phyloP scores from a whole-genome alignment of 1,284 basidiomycete genomes.

The Boletus sp. region DNA sequence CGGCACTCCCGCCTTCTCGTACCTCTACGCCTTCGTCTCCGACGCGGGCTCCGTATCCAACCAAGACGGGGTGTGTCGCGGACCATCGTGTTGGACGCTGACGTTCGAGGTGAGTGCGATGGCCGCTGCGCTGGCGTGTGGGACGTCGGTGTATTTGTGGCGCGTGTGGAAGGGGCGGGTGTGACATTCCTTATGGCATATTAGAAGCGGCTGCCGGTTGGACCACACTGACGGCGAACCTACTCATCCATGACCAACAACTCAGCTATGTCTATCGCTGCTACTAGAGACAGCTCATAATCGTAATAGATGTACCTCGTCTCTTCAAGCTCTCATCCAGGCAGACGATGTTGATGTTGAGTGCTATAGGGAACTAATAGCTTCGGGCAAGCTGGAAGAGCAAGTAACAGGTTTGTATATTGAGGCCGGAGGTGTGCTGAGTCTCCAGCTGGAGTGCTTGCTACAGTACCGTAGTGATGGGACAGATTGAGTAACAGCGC shows the following conservation, averaged over 20 bases:
- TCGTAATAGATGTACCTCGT: too few relatives aligned
- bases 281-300: too few relatives aligned
- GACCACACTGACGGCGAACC: too few relatives aligned
- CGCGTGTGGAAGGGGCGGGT: conserved; percentile 54
- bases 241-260: too few relatives aligned
- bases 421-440: too few relatives aligned
- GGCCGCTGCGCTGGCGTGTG: conserved; percentile 42
- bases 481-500: conserved; percentile 10
- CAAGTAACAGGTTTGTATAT: too few relatives aligned
- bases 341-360: neutral
- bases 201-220: too few relatives aligned
- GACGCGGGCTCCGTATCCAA: conserved; percentile 37
- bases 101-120: conserved; percentile 56
- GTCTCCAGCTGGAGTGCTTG: too few relatives aligned
- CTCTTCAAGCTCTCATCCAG: neutral
- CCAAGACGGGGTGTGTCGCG: conserved; percentile 47
- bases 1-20: conserved; percentile 71
- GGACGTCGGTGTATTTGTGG: conserved; percentile 51
- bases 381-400: neutral
- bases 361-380: neutral
- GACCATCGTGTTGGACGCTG: conserved; percentile 56
- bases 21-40: conserved; percentile 67
- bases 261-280: too few relatives aligned
- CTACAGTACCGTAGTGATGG: too few relatives aligned
- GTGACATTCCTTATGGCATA: too few relatives aligned